Evolutionary conservation across 139 green algal species (phyloP).

Genomic region (Pleodorina starrii): DNA sequence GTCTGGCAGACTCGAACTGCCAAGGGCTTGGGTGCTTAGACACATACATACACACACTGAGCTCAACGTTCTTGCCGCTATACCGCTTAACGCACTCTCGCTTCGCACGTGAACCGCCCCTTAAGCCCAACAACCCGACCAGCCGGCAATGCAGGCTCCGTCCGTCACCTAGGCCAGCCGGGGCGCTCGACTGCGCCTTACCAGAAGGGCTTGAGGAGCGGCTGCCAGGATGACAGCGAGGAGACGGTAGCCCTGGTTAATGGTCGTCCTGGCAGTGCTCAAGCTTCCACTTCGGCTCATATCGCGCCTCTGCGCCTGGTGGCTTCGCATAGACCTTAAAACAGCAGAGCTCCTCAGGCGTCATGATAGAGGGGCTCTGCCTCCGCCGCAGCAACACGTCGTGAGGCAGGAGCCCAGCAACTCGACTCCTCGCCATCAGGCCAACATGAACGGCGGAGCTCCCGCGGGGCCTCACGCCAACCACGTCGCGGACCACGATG

Average conservation of each 20-base stretch:
- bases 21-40: too few relatives aligned
- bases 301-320: slow-evolving; percentile 33
- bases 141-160: not conserved
- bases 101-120: not conserved
- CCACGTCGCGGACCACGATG: slow-evolving; percentile 39
- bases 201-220: slow-evolving; percentile 18
- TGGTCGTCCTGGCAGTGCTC: slow-evolving; percentile 32
- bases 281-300: slow-evolving; percentile 23
- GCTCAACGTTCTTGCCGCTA: not conserved
- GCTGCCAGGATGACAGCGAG: slow-evolving; percentile 41
- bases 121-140: slow-evolving; percentile 19
- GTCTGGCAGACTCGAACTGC: too few relatives aligned
- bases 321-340: slow-evolving; percentile 30
- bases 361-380: slow-evolving; percentile 54
- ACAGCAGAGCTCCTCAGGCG: slow-evolving; percentile 31
- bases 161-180: slow-evolving; percentile 37
- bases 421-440: slow-evolving; percentile 38
- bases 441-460: slow-evolving; percentile 43
- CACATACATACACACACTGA: not conserved
- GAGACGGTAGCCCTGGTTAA: slow-evolving; percentile 44
- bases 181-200: slow-evolving; percentile 22
- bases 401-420: slow-evolving; percentile 50
- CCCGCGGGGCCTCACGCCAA: slow-evolving; percentile 28
- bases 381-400: slow-evolving; percentile 37
- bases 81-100: too few relatives aligned